phyloP scores from a whole-genome alignment of 208 protist genomes.

The Acanthamoeba rhysodes region DNA sequence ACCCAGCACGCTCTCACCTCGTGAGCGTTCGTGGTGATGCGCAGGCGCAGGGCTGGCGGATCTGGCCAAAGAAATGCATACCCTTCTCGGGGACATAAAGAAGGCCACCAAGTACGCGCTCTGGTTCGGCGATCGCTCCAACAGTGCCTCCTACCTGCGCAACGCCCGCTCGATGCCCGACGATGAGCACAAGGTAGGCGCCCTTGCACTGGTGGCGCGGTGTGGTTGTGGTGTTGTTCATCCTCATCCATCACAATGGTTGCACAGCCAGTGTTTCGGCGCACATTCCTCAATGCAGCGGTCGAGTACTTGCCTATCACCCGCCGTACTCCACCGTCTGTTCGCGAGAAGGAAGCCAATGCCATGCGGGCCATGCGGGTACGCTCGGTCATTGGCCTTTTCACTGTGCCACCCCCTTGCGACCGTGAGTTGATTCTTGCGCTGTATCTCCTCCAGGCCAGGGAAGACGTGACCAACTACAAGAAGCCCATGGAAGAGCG shows the following conservation, averaged over 20 bases:
- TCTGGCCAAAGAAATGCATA: neutral
- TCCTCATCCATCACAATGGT: neutral
- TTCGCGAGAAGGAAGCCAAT: slow-evolving; percentile 10
- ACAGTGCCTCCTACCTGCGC: slow-evolving; percentile 27
- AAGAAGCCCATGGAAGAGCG: slow-evolving; percentile 34
- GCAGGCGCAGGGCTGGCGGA: neutral
- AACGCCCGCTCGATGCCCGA: neutral
- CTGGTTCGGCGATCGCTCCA: slow-evolving; percentile 33
- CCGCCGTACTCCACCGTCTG: neutral
- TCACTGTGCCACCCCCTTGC: neutral
- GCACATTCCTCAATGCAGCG: slow-evolving; percentile 31
- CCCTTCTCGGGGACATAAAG: neutral
- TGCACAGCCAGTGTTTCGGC: slow-evolving; percentile 9
- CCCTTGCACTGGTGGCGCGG: neutral
- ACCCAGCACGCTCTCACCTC: neutral
- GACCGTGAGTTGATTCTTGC: neutral
- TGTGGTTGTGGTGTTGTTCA: neutral
- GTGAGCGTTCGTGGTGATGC: neutral
- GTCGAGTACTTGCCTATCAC: neutral
- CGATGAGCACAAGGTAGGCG: slow-evolving; percentile 5
- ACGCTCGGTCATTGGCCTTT: neutral
- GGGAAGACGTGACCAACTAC: slow-evolving; percentile 48
- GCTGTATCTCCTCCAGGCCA: neutral
- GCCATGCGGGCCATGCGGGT: neutral
- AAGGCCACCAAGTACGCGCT: slow-evolving; percentile 7